Evolutionary conservation across 2,329 filamentous ascomycete genomes (phyloP), one percentile per base, ranked within the genome.

Genomic region (Cladobotryum mycophilum): DNA sequence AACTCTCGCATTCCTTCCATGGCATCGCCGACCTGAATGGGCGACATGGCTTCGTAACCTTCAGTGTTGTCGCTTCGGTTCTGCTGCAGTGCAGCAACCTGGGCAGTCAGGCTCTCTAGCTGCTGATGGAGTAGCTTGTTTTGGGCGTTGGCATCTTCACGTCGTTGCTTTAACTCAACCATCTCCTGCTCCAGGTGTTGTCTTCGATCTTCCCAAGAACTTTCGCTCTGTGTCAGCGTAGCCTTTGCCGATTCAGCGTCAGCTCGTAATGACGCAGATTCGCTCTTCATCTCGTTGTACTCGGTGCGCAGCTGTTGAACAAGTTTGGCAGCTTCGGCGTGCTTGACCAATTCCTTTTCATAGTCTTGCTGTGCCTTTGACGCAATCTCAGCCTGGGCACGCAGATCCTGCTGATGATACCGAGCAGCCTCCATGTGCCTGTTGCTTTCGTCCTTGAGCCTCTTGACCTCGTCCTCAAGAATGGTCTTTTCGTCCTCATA

Each of bases 321-420:
- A 35, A 82, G 81, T 69, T 90, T 91, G 12, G 92, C 89, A n/a
- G 92, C 93, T 58, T 96, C 89, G 2, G 91, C 92, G 69, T 99
- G 93, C 72, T 93, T 96, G 61, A 96, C 81, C 11, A 99, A 78
- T 67, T 99, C 93, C 55, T 85, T 85, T 67, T 99, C 95, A 64
- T 99, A 99, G 59, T 93, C 91, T 64, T 95, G 86, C 65, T 99
- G 93, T 3, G 93, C 90, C 66, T 89, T 88, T 48, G 89, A 85
- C 2, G 93, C 90, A 61, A 99, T 97, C 41, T 95, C 88, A 25
- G 92, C 91, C 67, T 99, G 93, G 0, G 89, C 85, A 55, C 93
- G 91, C 40, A 97, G 81, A 61, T 97, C 91, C 60, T 95, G 87
- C 64, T 95, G 89, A 64, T 96, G 88, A 64, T 87, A 89, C 57